These are phyloP conservation scores for Umbelopsis ramanniana DNA, from an alignment of 192 early-diverging fungal species.

Conservation along the genomic window DNA sequence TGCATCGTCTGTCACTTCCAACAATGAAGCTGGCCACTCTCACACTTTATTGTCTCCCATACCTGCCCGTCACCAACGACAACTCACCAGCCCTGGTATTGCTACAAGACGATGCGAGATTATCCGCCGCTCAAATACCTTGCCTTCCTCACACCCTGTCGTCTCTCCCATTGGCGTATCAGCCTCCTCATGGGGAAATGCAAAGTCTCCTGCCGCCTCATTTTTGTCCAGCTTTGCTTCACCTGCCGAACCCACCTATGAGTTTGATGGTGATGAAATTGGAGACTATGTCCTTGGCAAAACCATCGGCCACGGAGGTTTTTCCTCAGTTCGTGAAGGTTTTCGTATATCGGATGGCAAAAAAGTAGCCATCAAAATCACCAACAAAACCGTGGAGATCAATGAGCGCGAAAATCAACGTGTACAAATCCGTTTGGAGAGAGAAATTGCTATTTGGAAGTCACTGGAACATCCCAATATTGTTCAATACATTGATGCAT, in stretches of 20 bases:
- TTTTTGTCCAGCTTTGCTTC: slow-evolving; percentile 39
- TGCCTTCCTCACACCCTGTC: neutral
- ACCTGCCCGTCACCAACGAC: slow-evolving; percentile 6
- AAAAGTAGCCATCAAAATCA: slow-evolving; percentile 73
- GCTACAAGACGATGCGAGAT: slow-evolving; percentile 10
- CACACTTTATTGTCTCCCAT: slow-evolving; percentile 14
- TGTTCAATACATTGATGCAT: slow-evolving; percentile 62
- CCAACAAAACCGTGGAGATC: slow-evolving; percentile 51
- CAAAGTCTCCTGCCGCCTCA: slow-evolving; percentile 41
- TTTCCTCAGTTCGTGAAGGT: slow-evolving; percentile 77
- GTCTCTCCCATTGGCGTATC: slow-evolving; percentile 25
- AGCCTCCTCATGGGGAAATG: slow-evolving; percentile 34
- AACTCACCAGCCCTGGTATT: slow-evolving; percentile 7
- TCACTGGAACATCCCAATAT: slow-evolving; percentile 71
- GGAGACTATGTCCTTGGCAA: slow-evolving; percentile 72
- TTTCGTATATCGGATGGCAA: slow-evolving; percentile 47
- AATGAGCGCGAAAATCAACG: slow-evolving; percentile 38
- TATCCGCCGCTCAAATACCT: neutral
- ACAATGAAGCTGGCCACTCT: neutral
- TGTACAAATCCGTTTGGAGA: slow-evolving; percentile 56
- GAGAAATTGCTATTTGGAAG: slow-evolving; percentile 73
- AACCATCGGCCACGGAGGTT: slow-evolving; percentile 76
- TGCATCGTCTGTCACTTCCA: slow-evolving; percentile 28
- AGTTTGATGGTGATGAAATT: slow-evolving; percentile 74
- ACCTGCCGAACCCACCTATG: slow-evolving; percentile 29